These are phyloP conservation scores for Mimosa pudica DNA, from an alignment of 306 rosid species.

Conservation along the genomic window DNA sequence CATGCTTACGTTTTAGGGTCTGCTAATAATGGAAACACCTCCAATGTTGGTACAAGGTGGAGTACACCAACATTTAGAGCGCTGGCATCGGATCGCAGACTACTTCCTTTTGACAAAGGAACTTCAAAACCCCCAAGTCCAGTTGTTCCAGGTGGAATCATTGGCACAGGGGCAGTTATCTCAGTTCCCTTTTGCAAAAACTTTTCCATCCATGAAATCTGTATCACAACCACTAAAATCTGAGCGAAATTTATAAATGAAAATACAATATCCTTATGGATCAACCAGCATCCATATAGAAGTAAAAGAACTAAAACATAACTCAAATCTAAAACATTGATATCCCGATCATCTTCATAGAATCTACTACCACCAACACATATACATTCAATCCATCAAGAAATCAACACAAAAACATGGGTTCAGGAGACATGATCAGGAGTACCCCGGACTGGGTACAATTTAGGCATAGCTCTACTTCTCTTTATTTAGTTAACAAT, in stretches of 20 bases:
- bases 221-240: slow-evolving; percentile 34
- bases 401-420: slow-evolving; percentile 12
- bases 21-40: slow-evolving; percentile 88
- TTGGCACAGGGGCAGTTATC: slow-evolving; percentile 98
- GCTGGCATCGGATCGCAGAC: slow-evolving; percentile 94
- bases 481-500: slow-evolving; percentile 10
- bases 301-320: slow-evolving; percentile 11
- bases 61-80: slow-evolving; percentile 95
- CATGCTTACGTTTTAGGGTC: slow-evolving; percentile 77
- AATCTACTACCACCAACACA: slow-evolving; percentile 25
- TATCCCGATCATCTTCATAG: slow-evolving; percentile 14
- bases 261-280: slow-evolving; percentile 17
- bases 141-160: slow-evolving; percentile 89
- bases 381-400: slow-evolving; percentile 23
- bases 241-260: not conserved
- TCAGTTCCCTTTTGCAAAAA: slow-evolving; percentile 89
- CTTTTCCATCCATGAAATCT: slow-evolving; percentile 99
- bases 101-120: slow-evolving; percentile 85
- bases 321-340: slow-evolving; percentile 16
- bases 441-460: slow-evolving; percentile 7
- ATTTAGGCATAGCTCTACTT: slow-evolving; percentile 10
- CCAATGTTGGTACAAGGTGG: slow-evolving; percentile 89
- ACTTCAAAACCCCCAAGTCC: slow-evolving; percentile 99
- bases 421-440: slow-evolving; percentile 24
- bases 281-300: not conserved